Base-by-base conservation (phyloP, 179 eudicot species). In the Drosera spatulata region DNA sequence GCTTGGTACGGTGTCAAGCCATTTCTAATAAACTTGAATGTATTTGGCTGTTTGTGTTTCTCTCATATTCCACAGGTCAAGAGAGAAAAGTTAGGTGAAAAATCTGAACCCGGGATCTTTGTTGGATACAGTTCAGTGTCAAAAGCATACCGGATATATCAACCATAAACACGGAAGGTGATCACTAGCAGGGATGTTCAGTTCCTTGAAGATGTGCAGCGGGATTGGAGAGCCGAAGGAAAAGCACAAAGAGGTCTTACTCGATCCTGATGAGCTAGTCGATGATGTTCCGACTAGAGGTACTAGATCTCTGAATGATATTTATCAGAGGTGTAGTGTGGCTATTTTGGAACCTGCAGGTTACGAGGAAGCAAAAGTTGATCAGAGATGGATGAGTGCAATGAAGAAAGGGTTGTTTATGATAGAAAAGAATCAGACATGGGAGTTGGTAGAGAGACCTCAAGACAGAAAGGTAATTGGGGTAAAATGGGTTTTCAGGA, bases 251-350 rank as follows among this genome's bases (percentile, higher is more conserved):
- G 33, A 22, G 33, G 33, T 22, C 33, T 22, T 22, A 22, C 33
- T 22, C 33, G 1, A 22, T 22, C 33, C 33, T 10, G 44, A 6
- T 56, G 13, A 40, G 33, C 33, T 22, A 4, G 5, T 15, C 55
- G 46, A 52, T 41, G 53, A 14, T 10, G 2, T 10, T 4, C 68
- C 68, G 2, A 39, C 43, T 4, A 50, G 54, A 33, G 60, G 64
- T 5, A 63, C 63, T 6, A 63, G 68, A 40, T 52, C 58, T 39
- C 53, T 69, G 68, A 50, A 48, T 43, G 45, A 64, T 7, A 59
- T 69, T 2, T 69, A 69, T 64, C 22, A 58, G 47, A 69, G 64
- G 38, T 63, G 64, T 42, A 70, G 59, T 48, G 33, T 67, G 4
- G 65, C 60, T 15, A 33, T 68, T 41, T 6, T 22, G 10, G 63